Base-by-base conservation (phyloP, 768 basidiomycete species). In the Tylopilus felleus region DNA sequence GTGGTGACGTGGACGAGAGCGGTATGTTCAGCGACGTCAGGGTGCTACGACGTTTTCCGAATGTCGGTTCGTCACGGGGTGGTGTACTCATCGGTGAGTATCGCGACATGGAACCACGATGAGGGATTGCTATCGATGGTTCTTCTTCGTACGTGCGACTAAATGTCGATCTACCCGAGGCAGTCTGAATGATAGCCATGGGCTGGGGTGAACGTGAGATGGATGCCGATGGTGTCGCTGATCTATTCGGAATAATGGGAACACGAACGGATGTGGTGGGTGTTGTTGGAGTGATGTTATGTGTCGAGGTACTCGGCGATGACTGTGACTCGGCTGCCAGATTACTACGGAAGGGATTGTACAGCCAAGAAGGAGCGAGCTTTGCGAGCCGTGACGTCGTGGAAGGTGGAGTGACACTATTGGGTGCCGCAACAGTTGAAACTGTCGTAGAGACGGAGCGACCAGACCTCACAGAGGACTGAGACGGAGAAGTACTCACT, bases 311-410 rank as follows among this genome's bases (percentile, higher is more conserved):
- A 3, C 79, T 78, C 1, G 82, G 83, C 58, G 86, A 83, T 41
- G 45, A 22, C 44, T 68, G 63, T 2, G 86, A 78, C 65, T 88
- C 85, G 58, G 79, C 81, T 8, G 79, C 38, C 56, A 47, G 75
- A 1, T 75, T 79, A 53, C 79, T 83, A 31, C 87, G 75, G 68
- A 92, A 91, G 6, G 85, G 80, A 62, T 84, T 88, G 68, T 90
- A 86, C 12, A 91, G 69, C 90, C 90, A 91, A n/a, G 85, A 77
- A 2, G 88, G 81, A 1, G 88, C 75, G 38, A 89, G 75, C 62
- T 83, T 88, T 2, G 87, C 83, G 12, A 71, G 65, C 25, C 76
- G 78, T 7, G 67, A 63, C 39, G 72, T 60, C 21, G 64, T 60
- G 21, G 74, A 58, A 38, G 69, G 66, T 21, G 64, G 65, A 13